A percentile compares a stretch with the other conserved stretches of the same genome.
Conservation (phyloP, 2,329 filamentous ascomycete genomes). For the Diplodia intermedia region DNA sequence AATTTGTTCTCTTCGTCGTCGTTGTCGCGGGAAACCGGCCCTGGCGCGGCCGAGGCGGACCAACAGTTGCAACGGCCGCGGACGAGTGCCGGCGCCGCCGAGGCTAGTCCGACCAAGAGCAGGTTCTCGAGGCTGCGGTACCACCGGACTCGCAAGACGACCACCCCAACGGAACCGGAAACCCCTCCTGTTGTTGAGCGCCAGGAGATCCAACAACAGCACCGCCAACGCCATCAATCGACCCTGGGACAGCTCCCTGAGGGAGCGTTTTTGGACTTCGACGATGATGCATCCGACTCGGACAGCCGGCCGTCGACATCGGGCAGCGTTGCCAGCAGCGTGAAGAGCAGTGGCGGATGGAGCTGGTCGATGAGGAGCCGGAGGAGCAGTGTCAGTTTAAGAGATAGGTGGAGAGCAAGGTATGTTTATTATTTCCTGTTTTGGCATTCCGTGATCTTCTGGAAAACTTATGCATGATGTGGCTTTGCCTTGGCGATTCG, state of each 20-base stretch:
- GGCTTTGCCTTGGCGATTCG: not conserved
- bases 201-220: not conserved
- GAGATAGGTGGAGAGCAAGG: slow-evolving; percentile 13
- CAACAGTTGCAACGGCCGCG: not conserved
- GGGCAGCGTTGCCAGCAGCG: not conserved
- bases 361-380: slow-evolving; percentile 9
- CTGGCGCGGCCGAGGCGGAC: not conserved
- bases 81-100: not conserved
- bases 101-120: slow-evolving; percentile 1
- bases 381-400: slow-evolving; percentile 4
- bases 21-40: not conserved
- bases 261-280: not conserved
- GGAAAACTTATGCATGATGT: not conserved
- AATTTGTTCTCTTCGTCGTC: slow-evolving; percentile 3
- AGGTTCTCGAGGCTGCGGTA: slow-evolving; percentile 16
- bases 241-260: not conserved
- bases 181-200: not conserved
- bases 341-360: slow-evolving; percentile 11
- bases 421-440: slow-evolving; percentile 3
- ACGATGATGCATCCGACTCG: not conserved
- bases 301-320: not conserved
- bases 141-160: not conserved
- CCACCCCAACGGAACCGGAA: no score
- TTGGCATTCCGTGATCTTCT: not conserved
- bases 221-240: not conserved